phyloP scores from a whole-genome alignment of 2,329 filamentous ascomycete genomes.

The Pyrenochaeta sp. region DNA sequence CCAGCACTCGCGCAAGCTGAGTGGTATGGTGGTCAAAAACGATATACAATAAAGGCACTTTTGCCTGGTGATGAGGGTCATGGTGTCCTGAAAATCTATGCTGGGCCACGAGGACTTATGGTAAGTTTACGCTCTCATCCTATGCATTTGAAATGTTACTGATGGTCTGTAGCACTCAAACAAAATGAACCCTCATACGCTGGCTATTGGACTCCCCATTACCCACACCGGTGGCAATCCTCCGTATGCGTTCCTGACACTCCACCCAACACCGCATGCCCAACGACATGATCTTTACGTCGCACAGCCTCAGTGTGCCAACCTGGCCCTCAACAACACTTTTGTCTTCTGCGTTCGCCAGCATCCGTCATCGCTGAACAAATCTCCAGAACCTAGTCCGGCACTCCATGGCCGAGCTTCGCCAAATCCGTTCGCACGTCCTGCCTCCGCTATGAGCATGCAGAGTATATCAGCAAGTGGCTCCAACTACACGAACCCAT shows the following conservation, averaged over 20 bases:
- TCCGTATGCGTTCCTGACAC: conserved; percentile 88
- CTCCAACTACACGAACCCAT: conserved; percentile 63
- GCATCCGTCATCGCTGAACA: conserved; percentile 73
- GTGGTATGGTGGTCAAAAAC: conserved; percentile 86
- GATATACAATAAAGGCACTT: conserved; percentile 91
- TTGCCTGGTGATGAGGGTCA: conserved; percentile 91
- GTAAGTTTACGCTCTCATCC: conserved; percentile 37
- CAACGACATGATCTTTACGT: conserved; percentile 97
- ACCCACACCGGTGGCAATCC: conserved; percentile 92
- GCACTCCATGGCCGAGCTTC: conserved; percentile 56
- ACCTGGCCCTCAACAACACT: conserved; percentile 91
- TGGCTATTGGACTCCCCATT: conserved; percentile 90
- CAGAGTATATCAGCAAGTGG: conserved; percentile 63
- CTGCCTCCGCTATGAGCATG: conserved; percentile 68
- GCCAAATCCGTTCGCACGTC: conserved; percentile 63
- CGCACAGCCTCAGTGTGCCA: conserved; percentile 90
- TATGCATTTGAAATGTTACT: conserved; percentile 9
- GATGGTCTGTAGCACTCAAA: conserved; percentile 73
- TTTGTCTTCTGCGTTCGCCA: conserved; percentile 97
- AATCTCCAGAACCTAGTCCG: conserved; percentile 44
- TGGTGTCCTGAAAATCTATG: conserved; percentile 88
- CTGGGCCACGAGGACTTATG: conserved; percentile 93
- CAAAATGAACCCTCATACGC: conserved; percentile 91
- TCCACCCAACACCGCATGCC: conserved; percentile 97
- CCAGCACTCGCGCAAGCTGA: conserved; percentile 89